Evolutionary conservation across 345 rosid genomes (phyloP).

Genomic region (Populus davidiana): DNA sequence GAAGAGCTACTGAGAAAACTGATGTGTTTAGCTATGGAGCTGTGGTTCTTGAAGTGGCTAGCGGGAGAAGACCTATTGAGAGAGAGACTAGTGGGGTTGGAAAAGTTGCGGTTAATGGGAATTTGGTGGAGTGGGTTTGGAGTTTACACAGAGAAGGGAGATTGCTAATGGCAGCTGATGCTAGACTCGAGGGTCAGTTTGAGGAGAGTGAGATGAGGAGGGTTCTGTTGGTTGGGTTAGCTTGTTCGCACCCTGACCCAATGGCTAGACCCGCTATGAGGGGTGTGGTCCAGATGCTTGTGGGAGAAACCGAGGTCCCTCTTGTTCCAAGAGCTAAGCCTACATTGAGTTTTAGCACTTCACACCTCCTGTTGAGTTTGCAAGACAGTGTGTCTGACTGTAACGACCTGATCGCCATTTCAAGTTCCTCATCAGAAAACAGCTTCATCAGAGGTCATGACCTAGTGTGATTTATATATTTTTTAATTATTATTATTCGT

Average conservation of each 20-base stretch:
- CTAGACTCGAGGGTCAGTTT: constrained; percentile 56
- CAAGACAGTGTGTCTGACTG: constrained; percentile 92
- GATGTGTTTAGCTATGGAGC: constrained; percentile 96
- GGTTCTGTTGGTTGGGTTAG: constrained; percentile 76
- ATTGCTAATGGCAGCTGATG: constrained; percentile 63
- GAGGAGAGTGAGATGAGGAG: constrained; percentile 58
- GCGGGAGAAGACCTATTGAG: constrained; percentile 85
- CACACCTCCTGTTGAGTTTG: constrained; percentile 67
- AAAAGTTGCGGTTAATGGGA: constrained; percentile 44
- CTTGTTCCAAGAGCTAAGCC: constrained; percentile 81
- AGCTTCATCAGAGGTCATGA: constrained; percentile 36
- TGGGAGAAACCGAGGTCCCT: constrained; percentile 82
- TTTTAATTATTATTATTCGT: constrained; percentile 26
- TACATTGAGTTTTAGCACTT: constrained; percentile 76
- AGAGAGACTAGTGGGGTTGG: constrained; percentile 38
- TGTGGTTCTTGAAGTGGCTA: constrained; percentile 78
- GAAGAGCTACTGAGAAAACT: constrained; percentile 85
- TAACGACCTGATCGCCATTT: constrained; percentile 51
- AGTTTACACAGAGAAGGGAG: constrained; percentile 75
- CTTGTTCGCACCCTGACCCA: constrained; percentile 95
- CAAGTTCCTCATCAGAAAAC: constrained; percentile 64
- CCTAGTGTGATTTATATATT: constrained; percentile 13
- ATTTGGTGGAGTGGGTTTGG: constrained; percentile 99
- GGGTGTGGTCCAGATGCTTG: constrained; percentile 79
- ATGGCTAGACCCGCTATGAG: constrained; percentile 78